phyloP scores from a whole-genome alignment of 2,329 filamentous ascomycete genomes.

The Fusarium camptoceras region DNA sequence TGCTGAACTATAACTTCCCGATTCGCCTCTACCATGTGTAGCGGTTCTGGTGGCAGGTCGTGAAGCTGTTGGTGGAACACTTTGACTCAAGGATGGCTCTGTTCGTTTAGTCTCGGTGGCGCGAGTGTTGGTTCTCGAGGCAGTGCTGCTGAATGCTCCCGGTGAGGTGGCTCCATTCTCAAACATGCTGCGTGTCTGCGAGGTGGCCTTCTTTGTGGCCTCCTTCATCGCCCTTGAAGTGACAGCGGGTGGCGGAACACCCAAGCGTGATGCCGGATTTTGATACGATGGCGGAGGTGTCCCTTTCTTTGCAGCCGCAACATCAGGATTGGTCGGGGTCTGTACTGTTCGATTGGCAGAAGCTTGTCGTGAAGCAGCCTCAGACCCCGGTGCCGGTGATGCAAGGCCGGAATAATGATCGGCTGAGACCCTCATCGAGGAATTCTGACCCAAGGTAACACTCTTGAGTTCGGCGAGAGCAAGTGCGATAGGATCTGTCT shows the following conservation, averaged over 20 bases:
- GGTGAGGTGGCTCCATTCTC: conserved; percentile 54
- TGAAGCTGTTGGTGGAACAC: conserved; percentile 26
- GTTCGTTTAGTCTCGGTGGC: conserved; percentile 34
- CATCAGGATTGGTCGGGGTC: conserved; percentile 61
- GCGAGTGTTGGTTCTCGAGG: conserved; percentile 41
- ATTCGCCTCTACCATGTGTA: conserved; percentile 37
- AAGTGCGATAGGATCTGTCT: conserved; percentile 88
- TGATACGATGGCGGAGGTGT: conserved; percentile 88
- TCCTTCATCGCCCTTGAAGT: conserved; percentile 97
- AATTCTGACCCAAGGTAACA: conserved; percentile 79
- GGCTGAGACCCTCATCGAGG: conserved; percentile 87
- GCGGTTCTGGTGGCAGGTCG: conserved; percentile 30
- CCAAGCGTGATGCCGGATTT: conserved; percentile 77
- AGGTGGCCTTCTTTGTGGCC: conserved; percentile 87
- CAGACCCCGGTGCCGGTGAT: conserved; percentile 75
- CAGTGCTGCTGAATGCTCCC: conserved; percentile 45
- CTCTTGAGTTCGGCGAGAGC: conserved; percentile 94
- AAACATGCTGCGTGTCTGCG: conserved; percentile 86
- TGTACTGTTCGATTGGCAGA: conserved; percentile 63
- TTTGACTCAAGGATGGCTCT: conserved; percentile 32
- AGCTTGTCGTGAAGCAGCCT: conserved; percentile 42
- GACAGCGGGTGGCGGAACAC: conserved; percentile 89
- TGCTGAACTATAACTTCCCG: conserved; percentile 39
- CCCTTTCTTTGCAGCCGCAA: conserved; percentile 71
- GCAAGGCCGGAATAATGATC: conserved; percentile 95